Percentiles rank a stretch among this genome's conserved stretches.
These are phyloP conservation scores for Dendrothele bispora DNA, from an alignment of 768 basidiomycete genomes.

Conservation along the genomic window DNA sequence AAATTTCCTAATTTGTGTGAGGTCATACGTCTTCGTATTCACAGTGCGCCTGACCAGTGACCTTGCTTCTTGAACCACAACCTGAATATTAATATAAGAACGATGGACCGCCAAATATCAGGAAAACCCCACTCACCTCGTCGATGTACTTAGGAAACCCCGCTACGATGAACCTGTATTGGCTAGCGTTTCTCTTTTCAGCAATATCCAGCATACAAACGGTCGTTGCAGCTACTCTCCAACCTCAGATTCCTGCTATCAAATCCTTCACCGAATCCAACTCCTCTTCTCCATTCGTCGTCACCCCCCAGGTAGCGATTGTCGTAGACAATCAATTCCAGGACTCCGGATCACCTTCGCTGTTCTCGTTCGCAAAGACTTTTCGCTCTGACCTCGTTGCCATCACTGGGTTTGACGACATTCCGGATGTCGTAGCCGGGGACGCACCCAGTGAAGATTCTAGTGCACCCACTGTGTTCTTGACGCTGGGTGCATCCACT, in stretches of 20 bases:
- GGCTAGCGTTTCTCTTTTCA: too few relatives aligned
- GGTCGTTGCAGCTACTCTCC: too few relatives aligned
- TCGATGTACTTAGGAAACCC: too few relatives aligned
- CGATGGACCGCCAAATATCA: too few relatives aligned
- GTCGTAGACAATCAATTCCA: constrained; percentile 33
- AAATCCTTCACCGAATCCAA: constrained; percentile 26
- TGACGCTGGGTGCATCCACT: constrained; percentile 25
- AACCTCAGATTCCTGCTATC: constrained; percentile 40
- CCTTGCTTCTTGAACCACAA: too few relatives aligned
- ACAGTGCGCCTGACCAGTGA: too few relatives aligned
- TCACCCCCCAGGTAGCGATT: constrained; percentile 29
- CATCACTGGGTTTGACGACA: constrained; percentile 25
- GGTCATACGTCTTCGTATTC: too few relatives aligned
- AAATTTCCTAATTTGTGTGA: too few relatives aligned
- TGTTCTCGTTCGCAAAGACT: constrained; percentile 33
- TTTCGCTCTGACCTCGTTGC: constrained; percentile 35
- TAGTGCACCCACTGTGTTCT: constrained; percentile 22
- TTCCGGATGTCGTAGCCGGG: constrained; percentile 19
- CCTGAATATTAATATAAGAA: too few relatives aligned
- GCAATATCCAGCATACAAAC: too few relatives aligned
- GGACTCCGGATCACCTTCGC: constrained; percentile 24
- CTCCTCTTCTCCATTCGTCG: constrained; percentile 23
- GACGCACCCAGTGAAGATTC: not conserved
- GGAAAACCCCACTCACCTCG: too few relatives aligned
- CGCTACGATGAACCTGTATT: too few relatives aligned